Evolutionary conservation across 495 filamentous ascomycete genomes (phyloP).

Genomic region (Sordaria brevicollis): DNA sequence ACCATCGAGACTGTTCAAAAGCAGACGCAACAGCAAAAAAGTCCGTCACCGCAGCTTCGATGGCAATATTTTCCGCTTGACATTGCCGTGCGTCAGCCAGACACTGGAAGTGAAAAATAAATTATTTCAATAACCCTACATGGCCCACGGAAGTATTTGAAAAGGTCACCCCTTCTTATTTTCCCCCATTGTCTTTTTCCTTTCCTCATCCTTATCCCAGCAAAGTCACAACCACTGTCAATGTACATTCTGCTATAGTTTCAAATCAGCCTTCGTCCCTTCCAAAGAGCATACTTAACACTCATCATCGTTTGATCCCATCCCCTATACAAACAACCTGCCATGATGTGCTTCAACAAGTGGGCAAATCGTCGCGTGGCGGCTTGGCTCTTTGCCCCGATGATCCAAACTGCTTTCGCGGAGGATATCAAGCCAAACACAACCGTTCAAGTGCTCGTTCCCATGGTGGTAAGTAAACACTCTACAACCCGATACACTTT

Average conservation of each 20-base stretch:
- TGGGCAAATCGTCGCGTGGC: no score
- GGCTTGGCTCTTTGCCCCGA: neutral
- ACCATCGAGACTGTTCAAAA: neutral
- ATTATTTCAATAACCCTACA: neutral
- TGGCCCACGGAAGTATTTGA: neutral
- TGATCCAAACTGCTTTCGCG: neutral
- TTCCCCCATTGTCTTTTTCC: neutral
- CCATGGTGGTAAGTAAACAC: neutral
- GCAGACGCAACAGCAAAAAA: neutral
- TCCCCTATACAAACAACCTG: neutral
- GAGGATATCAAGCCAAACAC: neutral
- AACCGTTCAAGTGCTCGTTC: neutral
- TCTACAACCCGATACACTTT: neutral
- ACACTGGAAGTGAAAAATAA: neutral
- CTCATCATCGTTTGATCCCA: neutral
- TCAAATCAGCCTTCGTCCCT: neutral
- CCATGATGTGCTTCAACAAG: neutral
- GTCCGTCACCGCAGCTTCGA: neutral
- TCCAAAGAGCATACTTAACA: neutral
- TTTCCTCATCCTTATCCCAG: no score
- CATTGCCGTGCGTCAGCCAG: neutral
- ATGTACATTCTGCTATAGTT: no score
- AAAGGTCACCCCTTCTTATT: neutral
- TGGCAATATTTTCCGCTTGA: neutral
- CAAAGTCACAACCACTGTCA: no score